phyloP scores from a whole-genome alignment of 163 green algal genomes.

The Picocystis sp. region DNA sequence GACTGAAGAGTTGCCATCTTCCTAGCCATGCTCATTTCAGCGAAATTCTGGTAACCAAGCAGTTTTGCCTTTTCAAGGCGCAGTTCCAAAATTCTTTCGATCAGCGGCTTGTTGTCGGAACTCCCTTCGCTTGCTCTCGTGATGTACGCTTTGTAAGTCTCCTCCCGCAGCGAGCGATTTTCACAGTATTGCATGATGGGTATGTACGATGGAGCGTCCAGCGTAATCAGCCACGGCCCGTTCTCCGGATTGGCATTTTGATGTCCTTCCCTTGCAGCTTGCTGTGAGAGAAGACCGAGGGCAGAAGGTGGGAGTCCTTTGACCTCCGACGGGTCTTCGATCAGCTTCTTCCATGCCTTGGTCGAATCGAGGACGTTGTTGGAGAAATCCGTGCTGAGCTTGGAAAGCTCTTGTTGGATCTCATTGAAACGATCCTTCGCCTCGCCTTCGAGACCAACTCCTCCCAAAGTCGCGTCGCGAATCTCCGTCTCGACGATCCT shows the following conservation, averaged over 20 bases:
- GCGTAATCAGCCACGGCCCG: slow-evolving; percentile 81
- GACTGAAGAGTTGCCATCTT: slow-evolving; percentile 32
- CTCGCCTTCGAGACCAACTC: slow-evolving; percentile 65
- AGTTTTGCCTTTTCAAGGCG: slow-evolving; percentile 72
- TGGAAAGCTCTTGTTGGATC: slow-evolving; percentile 80
- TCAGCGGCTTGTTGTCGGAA: slow-evolving; percentile 76
- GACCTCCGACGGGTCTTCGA: slow-evolving; percentile 61
- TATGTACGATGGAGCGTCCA: slow-evolving; percentile 81
- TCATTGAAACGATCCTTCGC: slow-evolving; percentile 79
- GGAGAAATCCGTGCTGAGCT: slow-evolving; percentile 77
- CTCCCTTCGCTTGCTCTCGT: slow-evolving; percentile 31
- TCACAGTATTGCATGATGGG: slow-evolving; percentile 61
- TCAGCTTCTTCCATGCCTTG: slow-evolving; percentile 70
- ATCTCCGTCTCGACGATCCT: slow-evolving; percentile 76
- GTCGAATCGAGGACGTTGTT: slow-evolving; percentile 90
- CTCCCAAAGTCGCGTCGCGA: slow-evolving; percentile 70
- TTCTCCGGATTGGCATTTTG: slow-evolving; percentile 32
- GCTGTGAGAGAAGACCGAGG: slow-evolving; percentile 60
- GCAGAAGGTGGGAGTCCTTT: slow-evolving; percentile 66
- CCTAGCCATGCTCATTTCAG: slow-evolving; percentile 30
- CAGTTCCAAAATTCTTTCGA: slow-evolving; percentile 60
- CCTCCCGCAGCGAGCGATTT: slow-evolving; percentile 64
- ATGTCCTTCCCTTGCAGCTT: slow-evolving; percentile 37
- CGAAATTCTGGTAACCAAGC: slow-evolving; percentile 70
- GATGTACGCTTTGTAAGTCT: slow-evolving; percentile 73